Percentiles rank a stretch among this genome's conserved stretches.
phyloP scores from a whole-genome alignment of 805 yeast species.

The Candida montana region DNA sequence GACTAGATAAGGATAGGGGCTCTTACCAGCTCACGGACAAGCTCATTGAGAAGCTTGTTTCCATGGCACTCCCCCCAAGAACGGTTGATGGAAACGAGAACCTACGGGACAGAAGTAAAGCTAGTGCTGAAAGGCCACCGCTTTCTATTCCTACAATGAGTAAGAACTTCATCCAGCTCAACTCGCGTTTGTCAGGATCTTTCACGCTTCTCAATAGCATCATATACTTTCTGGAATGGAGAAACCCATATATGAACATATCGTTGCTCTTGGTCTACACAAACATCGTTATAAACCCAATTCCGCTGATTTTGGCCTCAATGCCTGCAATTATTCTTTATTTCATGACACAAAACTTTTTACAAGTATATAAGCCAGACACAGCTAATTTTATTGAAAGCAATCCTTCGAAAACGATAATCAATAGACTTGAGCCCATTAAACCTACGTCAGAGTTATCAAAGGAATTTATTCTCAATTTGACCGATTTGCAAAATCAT shows the following conservation, averaged over 20 bases:
- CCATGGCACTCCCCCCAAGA: constrained; percentile 67
- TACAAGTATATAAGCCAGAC: constrained; percentile 60
- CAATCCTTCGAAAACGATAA: neutral
- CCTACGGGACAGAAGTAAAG: constrained; percentile 49
- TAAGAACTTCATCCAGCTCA: constrained; percentile 55
- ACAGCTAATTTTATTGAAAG: neutral
- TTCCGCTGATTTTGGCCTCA: constrained; percentile 36
- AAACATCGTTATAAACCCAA: constrained; percentile 55
- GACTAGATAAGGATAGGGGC: constrained; percentile 1
- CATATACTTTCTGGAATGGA: constrained; percentile 57
- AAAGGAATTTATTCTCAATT: constrained; percentile 68
- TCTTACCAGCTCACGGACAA: constrained; percentile 49
- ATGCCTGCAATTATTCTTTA: constrained; percentile 52
- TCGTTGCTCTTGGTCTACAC: constrained; percentile 48
- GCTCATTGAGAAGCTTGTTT: constrained; percentile 62
- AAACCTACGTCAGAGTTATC: constrained; percentile 76
- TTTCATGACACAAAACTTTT: constrained; percentile 64
- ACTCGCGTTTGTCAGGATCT: constrained; percentile 56
- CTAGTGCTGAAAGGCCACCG: constrained; percentile 61
- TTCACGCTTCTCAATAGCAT: constrained; percentile 57
- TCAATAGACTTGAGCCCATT: constrained; percentile 1
- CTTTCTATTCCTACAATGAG: constrained; percentile 68
- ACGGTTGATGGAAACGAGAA: constrained; percentile 37
- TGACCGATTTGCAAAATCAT: constrained; percentile 81
- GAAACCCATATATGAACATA: constrained; percentile 54